These are phyloP conservation scores for Piper betle DNA, from an alignment of 164 flowering plant species.

Conservation along the genomic window DNA sequence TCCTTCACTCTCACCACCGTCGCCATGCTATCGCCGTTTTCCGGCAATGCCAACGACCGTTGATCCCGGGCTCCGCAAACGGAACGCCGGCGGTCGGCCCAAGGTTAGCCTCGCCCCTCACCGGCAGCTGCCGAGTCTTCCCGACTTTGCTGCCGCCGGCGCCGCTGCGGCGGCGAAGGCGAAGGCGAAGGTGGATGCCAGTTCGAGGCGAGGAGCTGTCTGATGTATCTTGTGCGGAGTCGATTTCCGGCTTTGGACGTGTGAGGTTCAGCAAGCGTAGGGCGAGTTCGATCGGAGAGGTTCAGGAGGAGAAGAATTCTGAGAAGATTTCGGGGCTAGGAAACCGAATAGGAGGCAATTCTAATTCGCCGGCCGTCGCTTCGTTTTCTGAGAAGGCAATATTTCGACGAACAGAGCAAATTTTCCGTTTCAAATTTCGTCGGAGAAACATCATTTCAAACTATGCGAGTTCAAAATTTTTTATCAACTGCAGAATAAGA, in stretches of 20 bases:
- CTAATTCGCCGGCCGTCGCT: not conserved
- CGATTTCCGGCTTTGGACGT: conserved; percentile 6
- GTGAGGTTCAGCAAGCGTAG: conserved; percentile 1
- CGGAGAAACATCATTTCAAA: not conserved
- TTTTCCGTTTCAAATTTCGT: too few relatives aligned
- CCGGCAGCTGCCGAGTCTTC: not conserved
- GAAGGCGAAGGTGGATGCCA: not conserved
- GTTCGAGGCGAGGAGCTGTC: not conserved
- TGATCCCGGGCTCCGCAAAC: not conserved
- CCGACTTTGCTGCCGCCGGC: not conserved
- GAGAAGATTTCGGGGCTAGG: not conserved
- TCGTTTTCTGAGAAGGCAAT: not conserved
- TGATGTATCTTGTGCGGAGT: conserved; percentile 14
- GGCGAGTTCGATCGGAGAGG: not conserved
- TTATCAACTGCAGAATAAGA: not conserved
- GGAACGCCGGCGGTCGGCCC: not conserved
- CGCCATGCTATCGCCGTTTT: too few relatives aligned
- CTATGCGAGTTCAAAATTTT: too few relatives aligned
- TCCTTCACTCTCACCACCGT: too few relatives aligned
- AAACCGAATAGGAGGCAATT: not conserved
- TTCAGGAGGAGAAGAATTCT: not conserved
- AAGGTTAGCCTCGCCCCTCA: not conserved
- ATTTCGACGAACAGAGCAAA: not conserved
- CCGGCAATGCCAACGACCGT: not conserved
- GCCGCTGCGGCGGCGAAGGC: too few relatives aligned